Conservation (phyloP, 257 asterid genomes). For the Nicotiana tomentosiformis region DNA sequence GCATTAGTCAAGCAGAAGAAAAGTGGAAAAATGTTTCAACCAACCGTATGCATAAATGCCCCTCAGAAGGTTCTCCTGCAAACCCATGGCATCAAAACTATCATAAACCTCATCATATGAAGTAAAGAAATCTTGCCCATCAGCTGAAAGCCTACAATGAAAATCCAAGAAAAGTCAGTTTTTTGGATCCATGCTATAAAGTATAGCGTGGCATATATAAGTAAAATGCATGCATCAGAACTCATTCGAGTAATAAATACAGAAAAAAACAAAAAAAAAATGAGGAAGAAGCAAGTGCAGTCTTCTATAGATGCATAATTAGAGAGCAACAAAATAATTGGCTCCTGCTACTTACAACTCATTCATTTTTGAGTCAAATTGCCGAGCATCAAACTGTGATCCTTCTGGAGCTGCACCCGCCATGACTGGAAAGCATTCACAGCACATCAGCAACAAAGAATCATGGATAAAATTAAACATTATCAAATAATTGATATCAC, state of each 20-base stretch:
- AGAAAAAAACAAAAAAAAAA: neutral
- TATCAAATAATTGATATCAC: neutral
- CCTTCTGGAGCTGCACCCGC: neutral
- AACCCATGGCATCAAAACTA: constrained; percentile 4
- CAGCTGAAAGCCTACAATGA: neutral
- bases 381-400: constrained; percentile 3
- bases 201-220: neutral
- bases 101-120: constrained; percentile 3
- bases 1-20: neutral
- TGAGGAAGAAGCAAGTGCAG: neutral
- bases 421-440: neutral
- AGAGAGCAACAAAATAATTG: neutral
- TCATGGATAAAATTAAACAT: neutral
- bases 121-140: constrained; percentile 4
- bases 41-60: constrained; percentile 8
- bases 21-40: neutral
- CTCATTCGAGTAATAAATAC: neutral
- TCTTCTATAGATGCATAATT: neutral
- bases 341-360: neutral
- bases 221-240: neutral
- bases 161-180: neutral
- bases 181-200: neutral
- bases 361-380: neutral
- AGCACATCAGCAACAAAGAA: neutral
- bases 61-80: constrained; percentile 13